Percentiles rank a stretch among this genome's conserved stretches.
phyloP scores from a whole-genome alignment of 2,329 filamentous ascomycete species.

The Talaromyces sp. region DNA sequence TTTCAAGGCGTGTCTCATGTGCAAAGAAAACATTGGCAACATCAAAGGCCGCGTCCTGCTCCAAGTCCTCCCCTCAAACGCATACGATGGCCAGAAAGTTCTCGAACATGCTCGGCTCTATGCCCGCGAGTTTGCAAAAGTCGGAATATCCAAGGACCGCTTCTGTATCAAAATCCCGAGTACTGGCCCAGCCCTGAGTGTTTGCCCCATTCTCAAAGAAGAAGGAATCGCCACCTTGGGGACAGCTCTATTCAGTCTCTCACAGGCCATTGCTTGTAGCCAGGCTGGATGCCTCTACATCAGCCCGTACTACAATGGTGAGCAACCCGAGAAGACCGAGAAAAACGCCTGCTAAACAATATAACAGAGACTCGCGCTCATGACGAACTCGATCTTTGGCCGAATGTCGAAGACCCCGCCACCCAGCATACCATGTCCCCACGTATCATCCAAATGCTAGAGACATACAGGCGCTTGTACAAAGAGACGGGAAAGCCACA shows the following conservation, averaged over 20 bases:
- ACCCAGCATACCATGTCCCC: constrained; percentile 46
- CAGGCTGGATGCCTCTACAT: constrained; percentile 47
- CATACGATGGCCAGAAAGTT: constrained; percentile 43
- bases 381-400: constrained; percentile 42
- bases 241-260: constrained; percentile 45
- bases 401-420: constrained; percentile 38
- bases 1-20: constrained; percentile 42
- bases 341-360: too few species aligned
- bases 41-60: constrained; percentile 48
- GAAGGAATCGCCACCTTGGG: constrained; percentile 48
- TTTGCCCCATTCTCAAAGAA: constrained; percentile 37
- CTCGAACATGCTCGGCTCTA: constrained; percentile 46
- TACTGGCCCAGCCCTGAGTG: constrained; percentile 46
- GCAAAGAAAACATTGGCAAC: constrained; percentile 43
- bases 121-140: constrained; percentile 43
- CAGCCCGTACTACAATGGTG: constrained; percentile 49
- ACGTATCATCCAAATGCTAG: constrained; percentile 46
- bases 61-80: constrained; percentile 45
- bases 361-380: constrained; percentile 6
- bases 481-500: constrained; percentile 47
- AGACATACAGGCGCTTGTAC: constrained; percentile 44
- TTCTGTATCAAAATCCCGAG: constrained; percentile 52
- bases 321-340: constrained; percentile 1
- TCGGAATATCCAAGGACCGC: constrained; percentile 42
- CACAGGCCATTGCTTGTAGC: constrained; percentile 48